Conservation (phyloP, 177 flowering plant genomes). For the Vitis hybrid region DNA sequence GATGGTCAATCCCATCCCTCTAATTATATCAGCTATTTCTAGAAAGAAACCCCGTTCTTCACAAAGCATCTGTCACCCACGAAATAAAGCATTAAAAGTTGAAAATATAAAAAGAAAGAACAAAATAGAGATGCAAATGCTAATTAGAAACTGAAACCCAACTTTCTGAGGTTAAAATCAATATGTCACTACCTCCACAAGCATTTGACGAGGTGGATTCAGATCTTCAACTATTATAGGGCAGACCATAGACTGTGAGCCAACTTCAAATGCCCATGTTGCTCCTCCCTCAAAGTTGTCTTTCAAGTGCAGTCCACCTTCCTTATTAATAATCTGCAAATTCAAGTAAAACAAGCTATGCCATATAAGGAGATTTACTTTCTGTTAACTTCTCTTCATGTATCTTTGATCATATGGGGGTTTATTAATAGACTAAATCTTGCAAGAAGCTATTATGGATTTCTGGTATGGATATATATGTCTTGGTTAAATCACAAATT, state of each 20-base stretch:
- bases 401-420: too few species aligned
- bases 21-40: slow-evolving; percentile 75
- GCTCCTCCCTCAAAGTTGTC: slow-evolving; percentile 79
- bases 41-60: slow-evolving; percentile 74
- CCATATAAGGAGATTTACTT: too few species aligned
- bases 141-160: neutral
- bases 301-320: slow-evolving; percentile 57
- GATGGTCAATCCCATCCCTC: slow-evolving; percentile 80
- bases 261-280: slow-evolving; percentile 91
- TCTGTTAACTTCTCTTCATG: too few species aligned
- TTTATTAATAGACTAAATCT: too few species aligned
- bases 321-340: slow-evolving; percentile 59
- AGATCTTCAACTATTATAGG: slow-evolving; percentile 89
- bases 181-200: slow-evolving; percentile 64
- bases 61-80: slow-evolving; percentile 60
- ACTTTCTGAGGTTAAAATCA: neutral
- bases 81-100: neutral
- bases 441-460: too few species aligned
- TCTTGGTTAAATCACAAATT: too few species aligned
- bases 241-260: slow-evolving; percentile 75
- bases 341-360: neutral
- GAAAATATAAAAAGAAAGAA: neutral
- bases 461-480: too few species aligned
- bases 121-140: neutral
- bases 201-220: slow-evolving; percentile 80